Evolutionary conservation across 495 filamentous ascomycete genomes (phyloP), one percentile per base, ranked within the genome.

Genomic region (Xylaria flabelliformis): DNA sequence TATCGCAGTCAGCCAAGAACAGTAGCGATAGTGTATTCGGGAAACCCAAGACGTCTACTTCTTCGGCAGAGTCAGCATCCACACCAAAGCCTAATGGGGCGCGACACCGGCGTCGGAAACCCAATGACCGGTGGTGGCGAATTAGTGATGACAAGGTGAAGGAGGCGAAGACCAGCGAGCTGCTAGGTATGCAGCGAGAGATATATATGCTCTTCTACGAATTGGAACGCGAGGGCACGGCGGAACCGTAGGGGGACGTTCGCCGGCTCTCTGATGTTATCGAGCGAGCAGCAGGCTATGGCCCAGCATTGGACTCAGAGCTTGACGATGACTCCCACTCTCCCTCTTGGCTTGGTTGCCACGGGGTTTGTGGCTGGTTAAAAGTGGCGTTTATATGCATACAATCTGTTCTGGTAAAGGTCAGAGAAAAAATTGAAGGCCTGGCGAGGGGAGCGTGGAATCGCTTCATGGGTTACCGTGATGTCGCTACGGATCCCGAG

Each of bases 151-250:
- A 98, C 46, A 98, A 98, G 78, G 88, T 98, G 70, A 97, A 95
- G 77, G 95, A 98, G 77, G 91, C 93, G 69, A 96, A 92, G 81
- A 98, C 94, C 3, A 89, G 88, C 63, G 95, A 99, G 65, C 94
- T 99, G 26, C 78, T 99, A 67, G 88, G 88, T 12, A 97, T 98
- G 95, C 94, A 98, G 80, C 91, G 90, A 74, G 96, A 98, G 80
- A 95, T 98, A 0, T 99, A 98, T 80, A 82, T 99, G 75, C 83
- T 99, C 34, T 99, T 99, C 79, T 99, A 99, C 78, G 95, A 98
- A 80, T 80, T 95, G 72, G 92, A 94, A 21, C 73, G 74, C 59
- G 73, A 78, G 68, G 67, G 74, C 59, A 65, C 72, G 74, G 72
- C 74, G 44, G 77, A 76, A 64, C 72, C 74, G 56, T 79, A 79